Percentiles rank a stretch among this genome's conserved stretches.
These are phyloP conservation scores for Cutaneotrichosporon mucoides DNA, from an alignment of 1,284 basidiomycete genomes.

Conservation along the genomic window DNA sequence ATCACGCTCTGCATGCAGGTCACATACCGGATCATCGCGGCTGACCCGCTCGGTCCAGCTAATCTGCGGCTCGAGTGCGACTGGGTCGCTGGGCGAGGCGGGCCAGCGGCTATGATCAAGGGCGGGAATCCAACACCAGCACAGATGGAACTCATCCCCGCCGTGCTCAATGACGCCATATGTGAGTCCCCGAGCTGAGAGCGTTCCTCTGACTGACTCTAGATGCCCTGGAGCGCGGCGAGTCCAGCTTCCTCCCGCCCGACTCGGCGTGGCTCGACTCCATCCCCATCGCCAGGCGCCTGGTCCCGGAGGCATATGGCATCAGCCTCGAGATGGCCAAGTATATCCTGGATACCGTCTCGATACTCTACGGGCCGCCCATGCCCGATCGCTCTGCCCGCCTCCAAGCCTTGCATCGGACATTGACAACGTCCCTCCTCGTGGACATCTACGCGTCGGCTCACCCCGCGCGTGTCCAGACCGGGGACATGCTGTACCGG, in stretches of 20 bases:
- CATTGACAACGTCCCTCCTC: constrained; percentile 2
- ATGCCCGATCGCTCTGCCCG: not conserved
- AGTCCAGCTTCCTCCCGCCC: constrained; percentile 1
- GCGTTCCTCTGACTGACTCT: not conserved
- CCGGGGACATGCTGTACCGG: constrained; percentile 11
- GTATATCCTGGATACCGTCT: constrained; percentile 2
- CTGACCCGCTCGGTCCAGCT: constrained; percentile 4
- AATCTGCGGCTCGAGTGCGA: constrained; percentile 7
- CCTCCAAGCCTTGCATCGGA: constrained; percentile 7
- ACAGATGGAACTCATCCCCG: constrained; percentile 5
- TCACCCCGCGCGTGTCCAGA: constrained; percentile 11
- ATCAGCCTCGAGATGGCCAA: constrained; percentile 10
- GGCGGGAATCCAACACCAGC: not conserved
- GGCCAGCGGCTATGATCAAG: not conserved
- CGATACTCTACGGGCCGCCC: not conserved
- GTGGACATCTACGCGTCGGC: constrained; percentile 13
- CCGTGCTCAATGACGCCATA: constrained; percentile 2
- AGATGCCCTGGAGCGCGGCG: constrained; percentile 5
- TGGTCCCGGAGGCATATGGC: constrained; percentile 12
- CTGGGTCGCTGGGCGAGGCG: not conserved
- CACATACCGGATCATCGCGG: constrained; percentile 1
- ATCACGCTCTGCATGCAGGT: constrained; percentile 5
- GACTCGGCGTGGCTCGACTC: constrained; percentile 9
- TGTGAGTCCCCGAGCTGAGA: not conserved
- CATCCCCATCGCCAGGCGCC: not conserved